These are phyloP conservation scores for Hyaloperonospora brassicae DNA, from an alignment of 352 stramenopile species.

Conservation along the genomic window DNA sequence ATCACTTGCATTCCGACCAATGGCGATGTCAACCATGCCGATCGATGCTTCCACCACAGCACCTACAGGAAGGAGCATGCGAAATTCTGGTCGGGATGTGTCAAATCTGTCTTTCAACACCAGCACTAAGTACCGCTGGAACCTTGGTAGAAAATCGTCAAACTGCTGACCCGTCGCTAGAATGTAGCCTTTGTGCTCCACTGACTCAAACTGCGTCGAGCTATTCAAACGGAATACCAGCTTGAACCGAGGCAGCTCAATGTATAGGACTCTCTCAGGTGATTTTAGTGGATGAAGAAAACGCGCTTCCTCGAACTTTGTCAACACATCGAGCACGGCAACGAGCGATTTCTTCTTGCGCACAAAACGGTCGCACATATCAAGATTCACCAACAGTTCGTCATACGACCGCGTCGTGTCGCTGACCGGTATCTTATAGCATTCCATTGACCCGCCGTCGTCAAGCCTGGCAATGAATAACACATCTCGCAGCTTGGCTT, in stretches of 20 bases:
- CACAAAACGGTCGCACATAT: conserved; percentile 25
- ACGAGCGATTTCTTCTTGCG: conserved; percentile 5
- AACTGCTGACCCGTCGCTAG: too few species aligned
- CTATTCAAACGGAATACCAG: conserved; percentile 29
- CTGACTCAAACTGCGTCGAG: conserved; percentile 19
- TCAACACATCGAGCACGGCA: conserved; percentile 12
- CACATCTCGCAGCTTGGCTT: conserved; percentile 13
- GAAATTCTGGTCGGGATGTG: conserved; percentile 12
- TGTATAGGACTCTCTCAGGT: conserved; percentile 13
- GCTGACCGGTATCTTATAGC: conserved; percentile 28
- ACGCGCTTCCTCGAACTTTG: conserved; percentile 35
- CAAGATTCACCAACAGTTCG: conserved; percentile 8
- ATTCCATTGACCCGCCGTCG: conserved; percentile 8
- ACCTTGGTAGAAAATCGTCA: too few species aligned
- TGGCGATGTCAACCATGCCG: conserved; percentile 20
- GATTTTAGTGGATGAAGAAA: conserved; percentile 32
- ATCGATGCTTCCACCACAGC: conserved; percentile 7
- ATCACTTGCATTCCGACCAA: conserved; percentile 6
- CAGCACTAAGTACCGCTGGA: conserved; percentile 34
- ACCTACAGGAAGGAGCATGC: conserved; percentile 34
- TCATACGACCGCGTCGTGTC: conserved; percentile 17
- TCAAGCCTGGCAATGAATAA: conserved; percentile 22
- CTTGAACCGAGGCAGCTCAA: too few species aligned
- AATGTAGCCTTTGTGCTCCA: too few species aligned
- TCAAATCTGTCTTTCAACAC: conserved; percentile 9